Conservation (phyloP, 2,329 filamentous ascomycete genomes). For the Incumbomyces delicatus region DNA sequence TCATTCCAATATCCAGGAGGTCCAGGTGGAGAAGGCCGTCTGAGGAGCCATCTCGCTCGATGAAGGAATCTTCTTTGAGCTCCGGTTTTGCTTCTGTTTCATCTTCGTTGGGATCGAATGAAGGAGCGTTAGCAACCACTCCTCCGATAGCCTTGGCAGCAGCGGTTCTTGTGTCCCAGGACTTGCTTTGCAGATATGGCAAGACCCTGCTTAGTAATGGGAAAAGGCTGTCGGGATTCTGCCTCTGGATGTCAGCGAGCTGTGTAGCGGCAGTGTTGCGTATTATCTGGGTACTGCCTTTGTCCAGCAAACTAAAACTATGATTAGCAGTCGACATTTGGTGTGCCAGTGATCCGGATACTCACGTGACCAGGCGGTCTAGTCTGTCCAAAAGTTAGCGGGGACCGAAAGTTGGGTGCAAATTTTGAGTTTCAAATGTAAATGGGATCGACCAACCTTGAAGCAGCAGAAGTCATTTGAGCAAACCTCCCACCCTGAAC, state of each 20-base stretch:
- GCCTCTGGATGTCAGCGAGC: conserved; percentile 93
- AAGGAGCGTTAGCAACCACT: conserved; percentile 79
- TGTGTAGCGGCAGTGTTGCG: conserved; percentile 95
- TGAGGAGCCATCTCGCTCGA: conserved; percentile 30
- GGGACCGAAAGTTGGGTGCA: conserved; percentile 2
- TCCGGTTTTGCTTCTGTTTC: conserved; percentile 48
- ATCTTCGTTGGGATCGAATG: conserved; percentile 77
- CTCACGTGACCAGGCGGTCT: conserved; percentile 79
- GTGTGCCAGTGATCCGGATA: too few relatives aligned
- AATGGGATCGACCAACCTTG: conserved; percentile 16
- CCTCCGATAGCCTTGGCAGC: conserved; percentile 89
- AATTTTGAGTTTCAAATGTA: conserved; percentile 5
- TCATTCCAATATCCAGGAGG: conserved; percentile 64
- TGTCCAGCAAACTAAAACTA: conserved; percentile 71
- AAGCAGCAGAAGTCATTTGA: conserved; percentile 11
- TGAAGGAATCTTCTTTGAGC: conserved; percentile 30
- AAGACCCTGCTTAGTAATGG: conserved; percentile 87
- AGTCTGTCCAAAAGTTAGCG: conserved; percentile 44
- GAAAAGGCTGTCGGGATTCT: conserved; percentile 94
- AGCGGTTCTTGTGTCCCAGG: conserved; percentile 92
- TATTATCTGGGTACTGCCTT: conserved; percentile 90
- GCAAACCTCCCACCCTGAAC: conserved; percentile 2
- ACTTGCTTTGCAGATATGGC: conserved; percentile 89
- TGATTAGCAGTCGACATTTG: conserved; percentile 9
- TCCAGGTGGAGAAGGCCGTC: conserved; percentile 62